Base-by-base conservation (phyloP, 306 rosid genomes). In the Prunus armeniaca region DNA sequence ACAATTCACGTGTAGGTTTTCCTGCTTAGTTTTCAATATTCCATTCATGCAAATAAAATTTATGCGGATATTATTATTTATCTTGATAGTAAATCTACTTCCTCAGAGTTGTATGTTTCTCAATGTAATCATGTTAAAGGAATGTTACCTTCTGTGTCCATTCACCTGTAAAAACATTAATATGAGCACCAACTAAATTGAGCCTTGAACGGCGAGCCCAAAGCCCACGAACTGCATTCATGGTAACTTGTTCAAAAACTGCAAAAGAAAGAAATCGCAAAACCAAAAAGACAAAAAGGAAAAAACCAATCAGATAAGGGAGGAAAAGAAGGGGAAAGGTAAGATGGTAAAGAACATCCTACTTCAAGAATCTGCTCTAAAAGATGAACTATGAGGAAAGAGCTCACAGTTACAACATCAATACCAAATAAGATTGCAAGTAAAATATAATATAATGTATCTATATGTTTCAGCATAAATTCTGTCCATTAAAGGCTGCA, bases 121-220 rank as follows among this genome's bases (percentile, higher is more conserved):
- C 25, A 66, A 43, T n/a, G 22, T 65, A 65, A 73, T 77, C 72
- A 65, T 57, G 64, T 65, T 20, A 81, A 54, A 70, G 56, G 78
- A 77, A 77, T 74, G 71, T 84, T 92, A 95, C 98, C 98, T 95
- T 95, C 78, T 95, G 98, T 74, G 98, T 95, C 97, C 97, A 95
- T 90, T 95, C 97, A 86, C 98, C 98, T 43, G 98, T 90, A 89
- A 95, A 95, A 77, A 95, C 97, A 86, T 95, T 92, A 75, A 95
- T 90, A 80, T 95, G 98, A 73, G 98, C 98, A 82, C 98, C 98
- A 78, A 95, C 96, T 85, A 95, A 80, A 84, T 95, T 90, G 72
- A 95, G 93, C 89, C 82, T 90, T 71, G 98, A 95, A 81, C 98
- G 98, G 28, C 90, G 91, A n/a, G 96, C 92, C 98, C 98, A 95